phyloP scores from a whole-genome alignment of 306 rosid species.

The Carpinus fangiana region DNA sequence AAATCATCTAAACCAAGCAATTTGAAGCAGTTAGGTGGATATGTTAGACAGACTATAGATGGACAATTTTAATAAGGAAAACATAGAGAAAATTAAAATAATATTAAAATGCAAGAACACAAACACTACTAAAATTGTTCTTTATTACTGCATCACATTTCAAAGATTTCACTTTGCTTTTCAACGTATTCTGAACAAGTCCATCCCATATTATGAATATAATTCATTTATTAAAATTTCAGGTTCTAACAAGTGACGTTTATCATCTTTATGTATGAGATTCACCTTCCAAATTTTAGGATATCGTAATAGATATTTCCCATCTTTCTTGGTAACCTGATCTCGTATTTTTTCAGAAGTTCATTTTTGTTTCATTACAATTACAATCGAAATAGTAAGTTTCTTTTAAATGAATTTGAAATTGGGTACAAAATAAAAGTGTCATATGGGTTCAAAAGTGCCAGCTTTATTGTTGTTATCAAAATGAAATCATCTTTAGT shows the following conservation, averaged over 20 bases:
- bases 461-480: not conserved
- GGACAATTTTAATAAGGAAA: not conserved
- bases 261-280: not conserved
- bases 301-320: not conserved
- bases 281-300: not conserved
- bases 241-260: not conserved
- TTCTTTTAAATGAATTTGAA: constrained; percentile 17
- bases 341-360: not conserved
- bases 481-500: not conserved
- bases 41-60: not conserved
- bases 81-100: not conserved
- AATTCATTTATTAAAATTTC: not conserved
- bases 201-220: not conserved
- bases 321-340: not conserved
- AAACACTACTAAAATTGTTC: not conserved
- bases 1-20: not conserved
- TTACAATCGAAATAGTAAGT: constrained; percentile 5
- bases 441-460: not conserved
- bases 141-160: constrained; percentile 3
- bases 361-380: not conserved
- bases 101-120: constrained; percentile 5
- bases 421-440: not conserved
- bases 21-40: not conserved
- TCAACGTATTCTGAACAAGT: not conserved
- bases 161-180: constrained; percentile 1